These are phyloP conservation scores for Russula foetens DNA, from an alignment of 768 basidiomycete species.

Conservation along the genomic window DNA sequence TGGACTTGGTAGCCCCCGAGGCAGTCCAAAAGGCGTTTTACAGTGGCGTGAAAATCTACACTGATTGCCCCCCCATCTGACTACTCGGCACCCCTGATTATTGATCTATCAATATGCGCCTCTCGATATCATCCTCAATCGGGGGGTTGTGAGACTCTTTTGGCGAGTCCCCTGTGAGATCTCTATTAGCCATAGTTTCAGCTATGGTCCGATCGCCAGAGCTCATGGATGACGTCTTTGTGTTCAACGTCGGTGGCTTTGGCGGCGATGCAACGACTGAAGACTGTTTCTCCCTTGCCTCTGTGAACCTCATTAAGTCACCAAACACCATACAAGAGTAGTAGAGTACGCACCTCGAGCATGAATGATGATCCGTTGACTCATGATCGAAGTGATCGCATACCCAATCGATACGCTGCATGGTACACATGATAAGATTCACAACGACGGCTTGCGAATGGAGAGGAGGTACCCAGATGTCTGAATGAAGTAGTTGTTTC, in stretches of 20 bases:
- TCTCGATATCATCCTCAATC: constrained; percentile 14
- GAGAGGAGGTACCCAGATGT: no score
- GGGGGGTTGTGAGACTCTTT: background rate
- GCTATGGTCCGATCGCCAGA: background rate
- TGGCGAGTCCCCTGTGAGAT: background rate
- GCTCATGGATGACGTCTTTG: background rate
- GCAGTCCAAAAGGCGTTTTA: no score
- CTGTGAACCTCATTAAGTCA: constrained; percentile 3
- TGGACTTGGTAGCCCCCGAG: no score
- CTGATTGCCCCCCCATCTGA: no score
- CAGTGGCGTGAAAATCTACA: no score
- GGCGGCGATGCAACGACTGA: background rate
- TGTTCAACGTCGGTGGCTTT: background rate
- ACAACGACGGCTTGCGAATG: no score
- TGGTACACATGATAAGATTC: no score
- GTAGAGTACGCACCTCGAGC: constrained; percentile 23
- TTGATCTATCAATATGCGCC: constrained; percentile 6
- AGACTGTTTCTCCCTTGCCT: constrained; percentile 17
- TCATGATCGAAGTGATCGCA: no score
- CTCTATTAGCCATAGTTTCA: background rate
- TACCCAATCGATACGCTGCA: constrained; percentile 2
- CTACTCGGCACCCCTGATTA: background rate
- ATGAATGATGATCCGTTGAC: no score
- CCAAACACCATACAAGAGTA: no score
- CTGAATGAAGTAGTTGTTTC: no score